Evolutionary conservation across 257 asterid species (phyloP), one percentile per base, ranked within the genome.

Genomic region (Handroanthus guayacan): DNA sequence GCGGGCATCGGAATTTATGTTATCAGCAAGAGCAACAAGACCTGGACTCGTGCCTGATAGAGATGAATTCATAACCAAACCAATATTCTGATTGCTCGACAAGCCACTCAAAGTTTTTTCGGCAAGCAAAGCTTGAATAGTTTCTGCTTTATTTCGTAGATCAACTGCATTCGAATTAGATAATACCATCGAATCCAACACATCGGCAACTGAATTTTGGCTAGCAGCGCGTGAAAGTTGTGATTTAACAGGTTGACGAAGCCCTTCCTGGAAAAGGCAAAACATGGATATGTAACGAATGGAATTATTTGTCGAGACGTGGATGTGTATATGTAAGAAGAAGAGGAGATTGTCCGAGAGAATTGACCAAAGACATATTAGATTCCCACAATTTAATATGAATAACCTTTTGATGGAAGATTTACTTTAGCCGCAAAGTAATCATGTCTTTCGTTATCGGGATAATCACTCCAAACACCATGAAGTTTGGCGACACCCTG

Each of bases 251-350:
- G 85, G 78, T 20, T 89, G 94, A 62, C 83, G 78, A 69, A 43
- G 74, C 72, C 89, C 93, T 82, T 87, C 97, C 97, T 94, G 91
- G 52, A 79, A 78, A 75, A 69, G 12, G 9, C 17, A 20, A 66
- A 56, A 66, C 43, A 47, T 44, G 17, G 48, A 66, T 67, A 16
- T 62, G 48, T 54, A 65, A 16, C 43, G n/a, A 55, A 56, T 25
- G 47, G 14, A 57, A 39, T 39, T 75, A 65, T 25, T 11, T 51
- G 31, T 17, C 63, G 11, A 52, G 34, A 16, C 9, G 55, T 5
- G 51, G 66, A 13, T 3, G 62, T 11, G 31, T 25, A 9, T 48
- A 45, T 25, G 18, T 6, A 12, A 36, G 51, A 54, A 31, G 37
- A 36, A 3, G 7, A 52, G 34, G 36, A 3, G 52, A 16, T 48